Conservation (phyloP, 257 asterid species). For the Rauvolfia tetraphylla region DNA sequence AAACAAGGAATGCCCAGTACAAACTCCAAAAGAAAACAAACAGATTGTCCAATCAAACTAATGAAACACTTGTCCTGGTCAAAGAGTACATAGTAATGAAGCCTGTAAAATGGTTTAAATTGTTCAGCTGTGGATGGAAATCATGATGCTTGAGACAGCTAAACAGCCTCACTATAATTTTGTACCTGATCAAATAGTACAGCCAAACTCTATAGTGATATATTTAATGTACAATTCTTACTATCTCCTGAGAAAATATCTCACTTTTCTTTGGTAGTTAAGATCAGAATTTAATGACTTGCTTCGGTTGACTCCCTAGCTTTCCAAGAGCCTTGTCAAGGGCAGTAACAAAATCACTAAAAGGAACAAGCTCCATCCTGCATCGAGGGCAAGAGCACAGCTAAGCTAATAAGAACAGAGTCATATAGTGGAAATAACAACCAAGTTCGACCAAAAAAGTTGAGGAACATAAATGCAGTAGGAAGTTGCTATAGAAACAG, state of each 20-base stretch:
- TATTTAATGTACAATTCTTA: not conserved
- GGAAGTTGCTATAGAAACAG: too few species aligned
- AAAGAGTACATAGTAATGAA: too few species aligned
- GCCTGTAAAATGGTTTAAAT: not conserved
- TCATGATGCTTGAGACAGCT: not conserved
- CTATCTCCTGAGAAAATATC: not conserved
- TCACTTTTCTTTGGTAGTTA: not conserved
- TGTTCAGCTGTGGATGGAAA: not conserved
- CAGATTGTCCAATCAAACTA: too few species aligned
- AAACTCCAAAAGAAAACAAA: too few species aligned
- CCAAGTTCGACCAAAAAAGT: not conserved
- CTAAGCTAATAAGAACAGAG: not conserved
- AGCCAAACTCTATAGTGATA: not conserved
- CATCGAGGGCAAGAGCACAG: constrained; percentile 14
- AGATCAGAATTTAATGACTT: constrained; percentile 65
- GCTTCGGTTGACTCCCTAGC: constrained; percentile 88
- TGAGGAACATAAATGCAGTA: too few species aligned
- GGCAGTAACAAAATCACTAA: constrained; percentile 56
- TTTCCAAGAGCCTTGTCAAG: constrained; percentile 87
- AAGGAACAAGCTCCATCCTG: constrained; percentile 86
- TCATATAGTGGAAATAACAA: not conserved
- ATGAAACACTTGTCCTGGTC: too few species aligned
- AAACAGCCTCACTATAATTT: not conserved
- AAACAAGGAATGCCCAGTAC: too few species aligned
- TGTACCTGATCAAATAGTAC: not conserved